phyloP scores from a whole-genome alignment of 805 yeast genomes.

The Yarrowia sp. region DNA sequence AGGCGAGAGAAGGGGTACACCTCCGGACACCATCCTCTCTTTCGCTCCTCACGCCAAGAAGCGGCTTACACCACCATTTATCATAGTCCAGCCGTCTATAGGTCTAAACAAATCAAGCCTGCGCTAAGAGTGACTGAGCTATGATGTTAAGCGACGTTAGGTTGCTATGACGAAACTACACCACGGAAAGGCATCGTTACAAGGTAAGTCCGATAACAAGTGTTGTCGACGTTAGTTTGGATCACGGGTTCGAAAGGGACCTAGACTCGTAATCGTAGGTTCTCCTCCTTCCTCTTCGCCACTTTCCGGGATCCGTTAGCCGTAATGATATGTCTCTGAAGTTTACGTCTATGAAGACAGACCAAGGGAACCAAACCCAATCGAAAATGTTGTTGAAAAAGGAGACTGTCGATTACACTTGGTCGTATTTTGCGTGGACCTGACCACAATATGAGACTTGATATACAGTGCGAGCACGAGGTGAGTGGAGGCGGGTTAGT shows the following conservation, averaged over 20 bases:
- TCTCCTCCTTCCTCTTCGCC: background rate
- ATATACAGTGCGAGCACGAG: too few relatives aligned
- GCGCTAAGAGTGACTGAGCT: background rate
- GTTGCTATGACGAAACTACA: too few relatives aligned
- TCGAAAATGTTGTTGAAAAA: conserved; percentile 1
- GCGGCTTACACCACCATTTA: background rate
- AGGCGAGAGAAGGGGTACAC: background rate
- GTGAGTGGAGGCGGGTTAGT: too few relatives aligned
- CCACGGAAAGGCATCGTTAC: too few relatives aligned
- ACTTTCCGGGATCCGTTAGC: conserved; percentile 7
- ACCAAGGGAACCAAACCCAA: conserved; percentile 1
- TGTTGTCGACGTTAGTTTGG: too few relatives aligned
- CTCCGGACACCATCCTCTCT: too few relatives aligned
- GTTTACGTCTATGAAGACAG: too few relatives aligned
- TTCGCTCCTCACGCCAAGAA: background rate
- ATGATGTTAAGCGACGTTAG: too few relatives aligned
- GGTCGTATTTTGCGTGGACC: background rate
- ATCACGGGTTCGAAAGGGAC: too few relatives aligned
- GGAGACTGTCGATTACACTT: conserved; percentile 1
- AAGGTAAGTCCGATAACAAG: too few relatives aligned
- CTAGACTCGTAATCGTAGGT: too few relatives aligned
- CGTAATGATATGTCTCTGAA: conserved; percentile 1
- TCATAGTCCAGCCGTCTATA: conserved; percentile 2
- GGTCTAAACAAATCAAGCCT: background rate
- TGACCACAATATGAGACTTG: too few relatives aligned